These are phyloP conservation scores for Ascochyta fabae DNA, from an alignment of 2,329 filamentous ascomycete species.

Conservation along the genomic window DNA sequence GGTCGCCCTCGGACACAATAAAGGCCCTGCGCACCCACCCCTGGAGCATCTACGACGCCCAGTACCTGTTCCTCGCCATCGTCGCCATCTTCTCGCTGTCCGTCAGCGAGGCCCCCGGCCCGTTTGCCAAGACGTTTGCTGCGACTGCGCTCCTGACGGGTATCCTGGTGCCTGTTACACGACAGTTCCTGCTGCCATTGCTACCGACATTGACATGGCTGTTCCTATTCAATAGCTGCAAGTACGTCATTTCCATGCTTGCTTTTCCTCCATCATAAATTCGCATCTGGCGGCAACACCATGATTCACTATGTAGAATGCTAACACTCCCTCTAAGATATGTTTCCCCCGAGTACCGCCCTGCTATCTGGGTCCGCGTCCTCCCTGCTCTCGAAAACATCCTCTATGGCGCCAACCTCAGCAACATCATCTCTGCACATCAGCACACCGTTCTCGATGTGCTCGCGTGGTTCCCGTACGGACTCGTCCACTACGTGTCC, in stretches of 20 bases:
- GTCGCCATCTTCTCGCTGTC: constrained; percentile 82
- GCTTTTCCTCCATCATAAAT: constrained; percentile 3
- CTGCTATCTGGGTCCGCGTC: constrained; percentile 94
- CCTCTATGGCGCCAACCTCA: constrained; percentile 92
- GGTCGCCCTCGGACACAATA: constrained; percentile 79
- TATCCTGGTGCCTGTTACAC: constrained; percentile 80
- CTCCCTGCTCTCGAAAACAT: constrained; percentile 95
- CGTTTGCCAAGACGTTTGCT: constrained; percentile 76
- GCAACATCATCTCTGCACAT: constrained; percentile 92
- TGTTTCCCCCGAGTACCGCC: constrained; percentile 85
- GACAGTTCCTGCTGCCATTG: constrained; percentile 90
- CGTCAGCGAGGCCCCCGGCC: constrained; percentile 79
- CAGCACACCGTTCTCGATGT: constrained; percentile 83
- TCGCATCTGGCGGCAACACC: constrained; percentile 13
- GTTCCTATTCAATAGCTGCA: constrained; percentile 89
- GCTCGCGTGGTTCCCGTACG: constrained; percentile 92
- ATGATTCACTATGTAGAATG: neutral
- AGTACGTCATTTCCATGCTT: constrained; percentile 65
- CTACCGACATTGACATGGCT: constrained; percentile 86
- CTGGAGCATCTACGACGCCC: constrained; percentile 83
- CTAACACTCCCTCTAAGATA: constrained; percentile 65
- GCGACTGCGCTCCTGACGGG: constrained; percentile 71
- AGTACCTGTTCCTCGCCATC: constrained; percentile 78
- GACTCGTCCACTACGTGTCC: constrained; percentile 85
- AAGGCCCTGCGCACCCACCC: constrained; percentile 76